Percentiles rank a stretch among this genome's conserved stretches.
Evolutionary conservation across 139 green algal genomes (phyloP).

Genomic region (Coccomyxa sp.): DNA sequence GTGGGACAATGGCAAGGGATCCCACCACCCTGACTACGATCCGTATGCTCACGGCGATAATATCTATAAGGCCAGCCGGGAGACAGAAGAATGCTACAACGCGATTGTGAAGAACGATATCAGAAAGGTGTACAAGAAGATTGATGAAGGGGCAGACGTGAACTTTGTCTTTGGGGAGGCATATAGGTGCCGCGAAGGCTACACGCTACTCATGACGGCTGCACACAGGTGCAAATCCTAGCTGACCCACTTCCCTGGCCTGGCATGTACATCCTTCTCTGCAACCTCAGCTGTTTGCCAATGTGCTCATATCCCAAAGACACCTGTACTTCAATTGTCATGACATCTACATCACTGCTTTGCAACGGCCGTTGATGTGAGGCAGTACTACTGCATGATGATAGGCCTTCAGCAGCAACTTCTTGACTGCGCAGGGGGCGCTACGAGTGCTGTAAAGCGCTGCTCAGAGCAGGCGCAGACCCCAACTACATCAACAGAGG

Average conservation of each 20-base stretch:
- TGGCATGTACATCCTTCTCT: too few species aligned
- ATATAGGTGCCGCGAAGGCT: conserved; percentile 79
- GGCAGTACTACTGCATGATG: background rate
- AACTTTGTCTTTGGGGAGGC: conserved; percentile 90
- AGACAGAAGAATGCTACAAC: conserved; percentile 90
- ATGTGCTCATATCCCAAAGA: too few species aligned
- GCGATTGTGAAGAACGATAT: conserved; percentile 84
- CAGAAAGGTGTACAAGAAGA: conserved; percentile 85
- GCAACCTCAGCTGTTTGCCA: too few species aligned
- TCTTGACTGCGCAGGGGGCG: conserved; percentile 34
- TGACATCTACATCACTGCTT: too few species aligned
- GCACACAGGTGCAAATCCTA: conserved; percentile 44
- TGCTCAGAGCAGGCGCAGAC: conserved; percentile 82
- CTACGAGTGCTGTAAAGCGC: conserved; percentile 77
- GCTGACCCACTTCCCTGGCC: background rate
- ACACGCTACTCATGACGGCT: conserved; percentile 92
- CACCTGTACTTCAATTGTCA: too few species aligned
- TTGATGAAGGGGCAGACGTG: conserved; percentile 89
- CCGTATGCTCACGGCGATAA: conserved; percentile 45
- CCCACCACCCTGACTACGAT: conserved; percentile 86
- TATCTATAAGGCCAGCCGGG: conserved; percentile 56
- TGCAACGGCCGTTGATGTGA: background rate
- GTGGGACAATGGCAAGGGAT: conserved; percentile 79
- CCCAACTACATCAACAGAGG: conserved; percentile 70
- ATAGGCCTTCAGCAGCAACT: background rate